Evolutionary conservation across 2,329 filamentous ascomycete genomes (phyloP), one percentile per base, ranked within the genome.

Genomic region (Esteya vermicola): DNA sequence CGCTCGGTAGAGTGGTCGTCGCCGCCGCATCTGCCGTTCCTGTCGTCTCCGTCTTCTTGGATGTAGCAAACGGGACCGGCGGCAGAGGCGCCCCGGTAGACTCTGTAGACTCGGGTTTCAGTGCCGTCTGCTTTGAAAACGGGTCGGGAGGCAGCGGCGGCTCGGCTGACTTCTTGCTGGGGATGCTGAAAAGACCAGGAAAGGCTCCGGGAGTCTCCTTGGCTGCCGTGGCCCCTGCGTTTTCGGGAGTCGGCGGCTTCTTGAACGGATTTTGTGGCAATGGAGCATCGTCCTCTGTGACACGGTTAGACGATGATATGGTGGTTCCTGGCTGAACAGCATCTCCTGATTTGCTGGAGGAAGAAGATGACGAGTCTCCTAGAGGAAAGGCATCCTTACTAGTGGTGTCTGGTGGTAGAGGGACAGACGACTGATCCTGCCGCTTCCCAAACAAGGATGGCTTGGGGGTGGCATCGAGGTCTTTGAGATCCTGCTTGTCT

Each of bases 401-500:
- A 40, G 62, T 72, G 42, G 67, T 57, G 45, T 75, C 70, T 19
- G 71, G 70, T 26, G 72, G 70, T 5, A 75, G 55, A 42, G 71
- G 70, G 14, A 27, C 16, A 25, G 49, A 50, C 43, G 57, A 52
- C 38, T 54, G 46, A 19, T 59, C 25, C 25, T 13, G 19, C 26
- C 23, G 27, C 25, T 27, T 20, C 4, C 33, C 16, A 14, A 18
- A 14, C 13, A 9, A 26, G 7, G 19, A 3, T 4, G 20, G 27
- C 28, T 21, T 37, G 5, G 39, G 34, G 13, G 39, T 41, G 20
- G 52, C 48, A 28, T 59, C 56, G 27, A 55, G 54, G 46, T 51
- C 55, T 25, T 18, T 9, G 13, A 22, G n/a, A n/a, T n/a, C n/a
- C n/a, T n/a, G n/a, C n/a, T 16, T 23, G 27, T 32, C 20, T 30